Evolutionary conservation across 768 basidiomycete species (phyloP), one percentile per base, ranked within the genome.

Genomic region (Exsudoporus frostii): DNA sequence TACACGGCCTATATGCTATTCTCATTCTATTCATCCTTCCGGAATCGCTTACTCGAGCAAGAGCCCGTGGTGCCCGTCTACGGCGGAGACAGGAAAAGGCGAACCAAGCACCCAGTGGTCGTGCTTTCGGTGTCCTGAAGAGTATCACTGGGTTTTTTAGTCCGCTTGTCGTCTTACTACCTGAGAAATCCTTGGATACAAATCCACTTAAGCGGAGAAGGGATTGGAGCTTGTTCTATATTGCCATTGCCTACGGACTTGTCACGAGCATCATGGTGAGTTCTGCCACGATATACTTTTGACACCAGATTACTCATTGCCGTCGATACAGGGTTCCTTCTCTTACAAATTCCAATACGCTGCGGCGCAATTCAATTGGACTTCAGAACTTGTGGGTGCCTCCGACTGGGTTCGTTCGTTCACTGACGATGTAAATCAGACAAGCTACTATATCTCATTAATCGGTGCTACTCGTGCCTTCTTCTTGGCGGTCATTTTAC

Each of bases 361-460:
- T 2, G 74, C 79, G 9, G 69, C 74, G 0, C 75, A 71, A 4
- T 91, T 87, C 65, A 74, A 77, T 4, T 92, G 88, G 90, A 76
- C 69, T 25, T 75, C 88, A 20, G 84, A 87, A 71, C 73, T 69
- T 50, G 86, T 88, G 57, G 33, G 79, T 62, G 5, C 33, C 40
- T 29, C 19, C 19, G 32, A 36, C 20, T 22, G 17, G 20, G n/a
- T 54, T 41, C 25, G 37, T n/a, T 37, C 19, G 0, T 43, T 30
- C 22, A 25, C 43, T 54, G 47, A 49, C 50, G 17, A 39, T 10
- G 5, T 39, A 13, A 27, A 42, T 25, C 50, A 90, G 88, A 65
- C 84, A n/a, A 87, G 87, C n/a, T 90, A 90, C 62, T 90, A 78
- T 73, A 60, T 89, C 11, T 85, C 81, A 51, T 59, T 79, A 11